Percentiles rank a stretch among this genome's conserved stretches.
Conservation (phyloP, 2,329 filamentous ascomycete genomes). For the Alternaria viburni region DNA sequence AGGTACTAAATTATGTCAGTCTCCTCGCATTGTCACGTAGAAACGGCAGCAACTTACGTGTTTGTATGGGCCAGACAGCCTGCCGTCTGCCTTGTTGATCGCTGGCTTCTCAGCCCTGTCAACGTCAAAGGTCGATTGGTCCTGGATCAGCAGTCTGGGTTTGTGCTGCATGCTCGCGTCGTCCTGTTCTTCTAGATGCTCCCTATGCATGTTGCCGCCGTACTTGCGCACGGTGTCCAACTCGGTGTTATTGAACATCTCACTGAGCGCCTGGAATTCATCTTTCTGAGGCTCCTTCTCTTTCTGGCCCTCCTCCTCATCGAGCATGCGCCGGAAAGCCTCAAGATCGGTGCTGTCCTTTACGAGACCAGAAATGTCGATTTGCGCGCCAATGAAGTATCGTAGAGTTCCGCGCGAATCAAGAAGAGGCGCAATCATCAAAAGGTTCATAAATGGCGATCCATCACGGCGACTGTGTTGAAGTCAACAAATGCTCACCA, state of each 20-base stretch:
- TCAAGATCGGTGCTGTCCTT: constrained; percentile 71
- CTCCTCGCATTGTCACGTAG: neutral
- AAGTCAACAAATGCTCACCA: constrained; percentile 8
- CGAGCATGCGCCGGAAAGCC: constrained; percentile 61
- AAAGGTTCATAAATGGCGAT: constrained; percentile 76
- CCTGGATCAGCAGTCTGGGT: constrained; percentile 58
- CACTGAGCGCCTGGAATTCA: constrained; percentile 69
- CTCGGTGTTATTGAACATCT: constrained; percentile 73
- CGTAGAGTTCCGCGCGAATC: constrained; percentile 70
- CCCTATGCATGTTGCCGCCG: constrained; percentile 69
- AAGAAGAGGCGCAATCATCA: constrained; percentile 74
- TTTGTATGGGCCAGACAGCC: constrained; percentile 60
- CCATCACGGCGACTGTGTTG: constrained; percentile 68
- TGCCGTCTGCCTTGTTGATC: constrained; percentile 29
- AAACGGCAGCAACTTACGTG: constrained; percentile 54
- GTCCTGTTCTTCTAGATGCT: constrained; percentile 58
- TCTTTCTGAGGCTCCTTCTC: constrained; percentile 55
- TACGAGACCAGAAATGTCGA: constrained; percentile 72
- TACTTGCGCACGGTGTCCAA: constrained; percentile 67
- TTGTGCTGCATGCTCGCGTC: constrained; percentile 44
- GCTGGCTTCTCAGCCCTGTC: constrained; percentile 21
- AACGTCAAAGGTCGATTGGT: constrained; percentile 47
- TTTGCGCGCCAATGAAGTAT: constrained; percentile 75
- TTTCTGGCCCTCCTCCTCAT: constrained; percentile 40
- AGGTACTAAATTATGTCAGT: constrained; percentile 49